Percentiles rank a stretch among this genome's conserved stretches.
phyloP scores from a whole-genome alignment of 805 yeast species.

The Starmerella bombicola region DNA sequence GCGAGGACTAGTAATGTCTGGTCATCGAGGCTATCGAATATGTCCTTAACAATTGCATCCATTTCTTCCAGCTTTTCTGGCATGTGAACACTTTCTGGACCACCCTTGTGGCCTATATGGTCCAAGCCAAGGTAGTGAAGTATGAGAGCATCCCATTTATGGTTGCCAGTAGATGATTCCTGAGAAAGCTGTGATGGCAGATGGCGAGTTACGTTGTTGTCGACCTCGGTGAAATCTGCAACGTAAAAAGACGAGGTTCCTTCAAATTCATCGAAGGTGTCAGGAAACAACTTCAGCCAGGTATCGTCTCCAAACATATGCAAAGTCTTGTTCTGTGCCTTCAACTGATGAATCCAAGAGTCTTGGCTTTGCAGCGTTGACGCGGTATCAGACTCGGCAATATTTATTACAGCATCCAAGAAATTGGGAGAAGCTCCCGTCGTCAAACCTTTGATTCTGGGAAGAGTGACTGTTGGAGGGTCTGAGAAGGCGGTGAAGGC shows the following conservation, averaged over 20 bases:
- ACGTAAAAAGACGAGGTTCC: conserved; percentile 94
- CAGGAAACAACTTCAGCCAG: conserved; percentile 84
- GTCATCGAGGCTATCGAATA: conserved; percentile 37
- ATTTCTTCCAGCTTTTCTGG: conserved; percentile 69
- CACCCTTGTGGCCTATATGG: conserved; percentile 97
- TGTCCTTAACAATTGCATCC: conserved; percentile 50
- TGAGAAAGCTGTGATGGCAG: conserved; percentile 43
- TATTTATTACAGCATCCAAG: conserved; percentile 83
- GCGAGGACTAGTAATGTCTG: conserved; percentile 60
- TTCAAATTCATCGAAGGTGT: conserved; percentile 49
- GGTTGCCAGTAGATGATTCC: conserved; percentile 20
- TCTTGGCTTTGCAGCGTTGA: conserved; percentile 65
- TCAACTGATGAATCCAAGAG: conserved; percentile 72
- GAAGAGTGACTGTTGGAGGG: conserved; percentile 95
- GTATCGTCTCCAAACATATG: conserved; percentile 97
- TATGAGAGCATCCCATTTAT: conserved; percentile 70
- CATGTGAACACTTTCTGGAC: conserved; percentile 75
- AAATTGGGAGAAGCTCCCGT: conserved; percentile 93
- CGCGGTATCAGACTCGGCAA: conserved; percentile 75
- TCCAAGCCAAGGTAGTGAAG: conserved; percentile 89
- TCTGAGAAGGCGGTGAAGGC: conserved; percentile 86
- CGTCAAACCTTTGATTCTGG: conserved; percentile 58
- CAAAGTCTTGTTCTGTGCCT: conserved; percentile 33
- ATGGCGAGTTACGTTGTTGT: conserved; percentile 83
- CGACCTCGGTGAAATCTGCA: conserved; percentile 89